Conservation (phyloP, 208 protist species). For the Baffinella frigidus region DNA sequence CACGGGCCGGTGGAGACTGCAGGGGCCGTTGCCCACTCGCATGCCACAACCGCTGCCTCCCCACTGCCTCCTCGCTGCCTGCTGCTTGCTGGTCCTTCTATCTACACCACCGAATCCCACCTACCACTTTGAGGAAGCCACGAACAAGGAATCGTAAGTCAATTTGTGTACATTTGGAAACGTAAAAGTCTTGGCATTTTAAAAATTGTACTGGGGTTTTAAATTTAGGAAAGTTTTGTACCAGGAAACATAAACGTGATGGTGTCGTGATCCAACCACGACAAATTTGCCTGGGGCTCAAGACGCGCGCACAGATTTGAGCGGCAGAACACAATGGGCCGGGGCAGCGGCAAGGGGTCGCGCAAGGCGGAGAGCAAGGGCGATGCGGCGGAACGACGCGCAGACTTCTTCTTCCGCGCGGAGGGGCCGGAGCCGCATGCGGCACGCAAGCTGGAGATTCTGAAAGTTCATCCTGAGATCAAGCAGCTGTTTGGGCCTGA, state of each 20-base stretch:
- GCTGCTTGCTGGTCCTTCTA: too few species aligned
- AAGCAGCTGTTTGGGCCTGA: slow-evolving; percentile 80
- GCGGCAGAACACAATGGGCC: background rate
- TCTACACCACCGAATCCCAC: too few species aligned
- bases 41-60: too few species aligned
- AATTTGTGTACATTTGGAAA: too few species aligned
- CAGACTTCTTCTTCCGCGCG: background rate
- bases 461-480: slow-evolving; percentile 81
- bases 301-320: background rate
- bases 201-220: background rate
- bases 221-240: background rate
- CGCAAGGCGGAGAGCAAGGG: background rate
- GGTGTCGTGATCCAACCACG: background rate
- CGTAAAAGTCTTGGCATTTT: background rate
- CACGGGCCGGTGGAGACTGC: too few species aligned
- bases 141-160: too few species aligned
- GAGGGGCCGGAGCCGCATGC: slow-evolving; percentile 79
- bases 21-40: too few species aligned
- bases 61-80: too few species aligned
- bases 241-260: background rate
- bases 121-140: too few species aligned
- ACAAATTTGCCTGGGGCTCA: background rate
- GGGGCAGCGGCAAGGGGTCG: background rate
- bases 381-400: background rate
- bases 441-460: slow-evolving; percentile 77